Conservation (phyloP, 2,329 filamentous ascomycete genomes). For the Pseudogymnoascus sp. region DNA sequence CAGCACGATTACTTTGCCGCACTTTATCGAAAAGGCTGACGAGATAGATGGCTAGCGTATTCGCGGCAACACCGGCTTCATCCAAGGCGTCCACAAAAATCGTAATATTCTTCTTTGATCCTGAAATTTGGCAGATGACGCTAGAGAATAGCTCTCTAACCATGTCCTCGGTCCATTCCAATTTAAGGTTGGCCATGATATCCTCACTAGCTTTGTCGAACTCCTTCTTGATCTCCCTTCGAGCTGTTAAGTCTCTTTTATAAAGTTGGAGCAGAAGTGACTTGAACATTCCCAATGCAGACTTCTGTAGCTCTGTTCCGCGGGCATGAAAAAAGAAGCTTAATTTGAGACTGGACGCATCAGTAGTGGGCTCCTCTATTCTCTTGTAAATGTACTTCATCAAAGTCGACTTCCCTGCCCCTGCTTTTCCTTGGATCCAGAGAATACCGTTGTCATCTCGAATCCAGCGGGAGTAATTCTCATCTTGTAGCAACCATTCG, state of each 20-base stretch:
- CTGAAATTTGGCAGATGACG: slow-evolving; percentile 14
- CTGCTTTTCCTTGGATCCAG: slow-evolving; percentile 15
- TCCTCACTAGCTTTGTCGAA: neutral
- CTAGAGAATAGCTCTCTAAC: slow-evolving; percentile 22
- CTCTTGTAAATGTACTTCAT: slow-evolving; percentile 9
- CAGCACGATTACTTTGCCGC: slow-evolving; percentile 6
- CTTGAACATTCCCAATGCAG: neutral
- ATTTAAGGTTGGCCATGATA: neutral
- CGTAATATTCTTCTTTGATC: neutral
- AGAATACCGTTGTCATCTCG: slow-evolving; percentile 9
- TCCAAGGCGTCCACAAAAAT: slow-evolving; percentile 24
- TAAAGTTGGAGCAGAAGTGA: neutral
- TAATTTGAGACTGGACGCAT: slow-evolving; percentile 14
- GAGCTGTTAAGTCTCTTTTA: neutral
- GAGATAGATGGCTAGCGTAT: slow-evolving; percentile 19
- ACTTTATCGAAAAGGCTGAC: slow-evolving; percentile 17
- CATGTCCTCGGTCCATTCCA: slow-evolving; percentile 16
- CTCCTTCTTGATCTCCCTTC: neutral
- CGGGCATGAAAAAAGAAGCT: slow-evolving; percentile 11
- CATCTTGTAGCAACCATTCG: slow-evolving; percentile 9
- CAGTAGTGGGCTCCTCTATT: slow-evolving; percentile 16
- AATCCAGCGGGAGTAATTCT: neutral
- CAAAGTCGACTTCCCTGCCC: slow-evolving; percentile 16
- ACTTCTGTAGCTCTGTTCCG: neutral
- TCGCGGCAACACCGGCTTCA: slow-evolving; percentile 18